phyloP scores from a whole-genome alignment of 306 rosid genomes.

The Cyclanthera cordifolia region DNA sequence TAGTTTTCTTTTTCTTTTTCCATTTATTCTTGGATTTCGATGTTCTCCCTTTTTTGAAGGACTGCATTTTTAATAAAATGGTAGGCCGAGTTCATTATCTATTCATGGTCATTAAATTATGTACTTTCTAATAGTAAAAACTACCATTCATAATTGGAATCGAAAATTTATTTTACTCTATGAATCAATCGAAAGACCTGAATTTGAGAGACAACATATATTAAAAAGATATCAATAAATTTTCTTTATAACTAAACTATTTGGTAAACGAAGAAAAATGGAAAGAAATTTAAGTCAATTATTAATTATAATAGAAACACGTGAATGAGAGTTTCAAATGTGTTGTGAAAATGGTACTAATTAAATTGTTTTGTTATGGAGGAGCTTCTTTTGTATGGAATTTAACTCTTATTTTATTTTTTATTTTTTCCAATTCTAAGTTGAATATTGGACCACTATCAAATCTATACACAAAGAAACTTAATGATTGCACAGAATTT shows the following conservation, averaged over 20 bases:
- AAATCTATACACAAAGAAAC: neutral
- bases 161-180: too few species aligned
- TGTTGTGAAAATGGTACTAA: neutral
- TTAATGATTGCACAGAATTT: neutral
- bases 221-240: too few species aligned
- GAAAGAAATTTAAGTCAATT: too few species aligned
- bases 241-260: too few species aligned
- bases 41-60: neutral
- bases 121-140: too few species aligned
- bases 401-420: neutral
- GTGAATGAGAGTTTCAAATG: neutral
- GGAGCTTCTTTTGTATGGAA: neutral
- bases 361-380: neutral
- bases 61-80: neutral
- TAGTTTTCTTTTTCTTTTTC: neutral
- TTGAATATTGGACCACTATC: conserved; percentile 7
- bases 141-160: too few species aligned
- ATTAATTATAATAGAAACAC: neutral
- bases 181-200: too few species aligned
- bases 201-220: too few species aligned
- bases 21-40: neutral
- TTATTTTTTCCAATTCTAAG: neutral
- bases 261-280: too few species aligned
- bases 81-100: neutral
- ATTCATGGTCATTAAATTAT: too few species aligned